Evolutionary conservation across 768 basidiomycete species (phyloP), one percentile per base, ranked within the genome.

Genomic region (Naganishia antarctica): DNA sequence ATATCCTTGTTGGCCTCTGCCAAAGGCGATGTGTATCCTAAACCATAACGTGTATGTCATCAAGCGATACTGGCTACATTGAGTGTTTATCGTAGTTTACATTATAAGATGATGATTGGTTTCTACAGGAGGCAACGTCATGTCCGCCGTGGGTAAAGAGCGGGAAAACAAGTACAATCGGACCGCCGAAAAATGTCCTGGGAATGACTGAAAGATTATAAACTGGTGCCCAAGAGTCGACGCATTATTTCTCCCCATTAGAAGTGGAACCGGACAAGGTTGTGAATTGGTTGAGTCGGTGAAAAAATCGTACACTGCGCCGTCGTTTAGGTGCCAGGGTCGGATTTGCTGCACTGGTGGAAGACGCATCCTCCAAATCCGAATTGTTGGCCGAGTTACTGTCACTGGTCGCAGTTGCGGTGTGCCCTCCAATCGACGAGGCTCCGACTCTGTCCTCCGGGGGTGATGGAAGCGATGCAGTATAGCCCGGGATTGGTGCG

Each of bases 231-330:
- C 6, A 5, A 18, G 53, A 57, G 23, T 12, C 4, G 53, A 6
- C 37, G 50, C 34, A 13, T 57, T 57, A 57, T 40, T 60, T 60
- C 43, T 60, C 46, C 4, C n/a, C 43, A 51, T 57, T 63, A 47
- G 47, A 34, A 4, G 49, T 60, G 21, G 43, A 44, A 5, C 43
- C 32, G 25, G 53, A 57, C 53, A 63, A 51, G 4, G 62, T 50
- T 12, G 62, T 63, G 25, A 63, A 47, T 46, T 51, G 37, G 15
- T 63, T 63, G 62, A 63, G 44, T 28, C 48, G 48, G 23, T 43
- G 26, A 41, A 63, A 53, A n/a, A 63, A 63, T 43, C 62, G 32
- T 18, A 57, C 62, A 32, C 62, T 63, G 23, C 62, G 62, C 8
- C 62, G 23, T 23, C 62, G 32, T 51, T 63, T 63, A 41, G 62